Percentiles rank a stretch among this genome's conserved stretches.
phyloP scores from a whole-genome alignment of 768 basidiomycete species.

The Podaxis sp. region DNA sequence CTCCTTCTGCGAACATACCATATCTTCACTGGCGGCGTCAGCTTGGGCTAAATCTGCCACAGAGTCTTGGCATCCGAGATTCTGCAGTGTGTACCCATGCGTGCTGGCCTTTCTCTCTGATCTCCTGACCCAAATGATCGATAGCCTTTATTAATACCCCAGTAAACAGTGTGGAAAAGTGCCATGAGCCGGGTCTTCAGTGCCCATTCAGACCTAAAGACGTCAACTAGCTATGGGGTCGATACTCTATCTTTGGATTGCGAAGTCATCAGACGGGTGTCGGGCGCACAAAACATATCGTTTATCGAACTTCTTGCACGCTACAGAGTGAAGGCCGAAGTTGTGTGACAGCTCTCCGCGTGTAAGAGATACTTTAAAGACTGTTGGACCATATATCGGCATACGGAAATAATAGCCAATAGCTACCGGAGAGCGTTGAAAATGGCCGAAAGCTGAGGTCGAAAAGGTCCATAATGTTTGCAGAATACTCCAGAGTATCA shows the following conservation, averaged over 20 bases:
- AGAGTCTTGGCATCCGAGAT: neutral
- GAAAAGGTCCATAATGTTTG: neutral
- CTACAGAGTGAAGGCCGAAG: neutral
- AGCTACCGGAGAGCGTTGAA: neutral
- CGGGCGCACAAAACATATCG: neutral
- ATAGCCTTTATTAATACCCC: neutral
- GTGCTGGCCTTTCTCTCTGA: neutral
- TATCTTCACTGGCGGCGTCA: too few species aligned
- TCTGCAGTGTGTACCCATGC: neutral
- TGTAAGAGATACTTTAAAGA: neutral
- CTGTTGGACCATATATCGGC: neutral
- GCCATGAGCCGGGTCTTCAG: too few species aligned
- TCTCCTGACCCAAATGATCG: neutral
- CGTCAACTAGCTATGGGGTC: too few species aligned
- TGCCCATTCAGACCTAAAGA: too few species aligned
- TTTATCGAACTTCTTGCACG: neutral
- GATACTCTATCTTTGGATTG: neutral
- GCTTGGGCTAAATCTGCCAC: too few species aligned
- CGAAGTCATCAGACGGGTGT: neutral
- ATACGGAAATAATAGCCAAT: neutral
- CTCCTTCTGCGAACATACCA: too few species aligned
- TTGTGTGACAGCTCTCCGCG: neutral
- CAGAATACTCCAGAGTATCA: neutral
- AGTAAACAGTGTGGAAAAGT: too few species aligned
- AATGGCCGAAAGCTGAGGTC: neutral